A percentile compares a stretch with the other conserved stretches of the same genome.
Evolutionary conservation across 257 asterid genomes (phyloP).

Genomic region (Knoxia roxburghii): DNA sequence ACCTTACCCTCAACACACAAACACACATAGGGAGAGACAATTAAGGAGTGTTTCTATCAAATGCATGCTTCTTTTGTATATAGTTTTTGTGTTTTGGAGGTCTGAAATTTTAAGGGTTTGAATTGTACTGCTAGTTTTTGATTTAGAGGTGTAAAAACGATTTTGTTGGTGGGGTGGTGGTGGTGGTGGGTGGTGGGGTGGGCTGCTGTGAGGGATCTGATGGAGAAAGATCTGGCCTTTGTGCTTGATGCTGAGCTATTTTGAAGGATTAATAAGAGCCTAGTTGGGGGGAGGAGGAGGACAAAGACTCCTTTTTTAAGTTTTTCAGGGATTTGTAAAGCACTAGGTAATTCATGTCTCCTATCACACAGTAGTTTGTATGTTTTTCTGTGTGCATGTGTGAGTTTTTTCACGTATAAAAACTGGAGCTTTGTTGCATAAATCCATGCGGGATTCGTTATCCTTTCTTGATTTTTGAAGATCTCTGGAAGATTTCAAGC

Average conservation of each 20-base stretch:
- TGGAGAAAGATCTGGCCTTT: conserved; percentile 60
- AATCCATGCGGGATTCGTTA: conserved; percentile 12
- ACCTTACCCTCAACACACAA: background rate
- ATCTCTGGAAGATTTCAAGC: conserved; percentile 36
- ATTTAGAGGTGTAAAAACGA: conserved; percentile 5
- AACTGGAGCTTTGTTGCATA: background rate
- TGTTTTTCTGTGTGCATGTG: conserved; percentile 21
- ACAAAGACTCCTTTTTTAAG: conserved; percentile 31
- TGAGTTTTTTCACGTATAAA: conserved; percentile 9
- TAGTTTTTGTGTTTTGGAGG: background rate
- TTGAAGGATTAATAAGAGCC: conserved; percentile 33
- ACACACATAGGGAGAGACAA: no score
- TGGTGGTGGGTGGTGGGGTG: conserved; percentile 2
- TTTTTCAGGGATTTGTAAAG: conserved; percentile 9
- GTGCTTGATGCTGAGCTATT: conserved; percentile 68
- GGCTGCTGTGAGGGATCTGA: conserved; percentile 19
- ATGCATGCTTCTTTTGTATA: conserved; percentile 9
- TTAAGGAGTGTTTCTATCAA: background rate
- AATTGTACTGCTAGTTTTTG: background rate
- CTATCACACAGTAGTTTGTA: conserved; percentile 20
- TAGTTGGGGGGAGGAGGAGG: conserved; percentile 9
- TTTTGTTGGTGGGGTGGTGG: background rate
- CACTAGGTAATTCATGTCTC: conserved; percentile 27
- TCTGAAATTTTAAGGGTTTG: conserved; percentile 3
- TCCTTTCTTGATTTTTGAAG: conserved; percentile 39